Conservation (phyloP, 192 early-diverging fungal species). For the Coemansia sp. region DNA sequence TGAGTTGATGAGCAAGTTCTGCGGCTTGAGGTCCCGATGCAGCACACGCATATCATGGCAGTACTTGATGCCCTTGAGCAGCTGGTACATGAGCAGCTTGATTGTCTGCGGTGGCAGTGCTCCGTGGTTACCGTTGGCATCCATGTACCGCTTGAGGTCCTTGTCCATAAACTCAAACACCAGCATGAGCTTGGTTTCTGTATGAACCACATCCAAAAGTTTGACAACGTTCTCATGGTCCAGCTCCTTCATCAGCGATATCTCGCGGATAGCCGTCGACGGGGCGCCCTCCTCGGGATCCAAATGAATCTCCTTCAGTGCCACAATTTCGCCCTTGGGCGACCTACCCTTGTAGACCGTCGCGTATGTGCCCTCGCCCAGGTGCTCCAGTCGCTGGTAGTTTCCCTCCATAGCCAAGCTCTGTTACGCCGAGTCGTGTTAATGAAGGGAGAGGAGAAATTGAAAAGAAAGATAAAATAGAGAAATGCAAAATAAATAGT, state of each 20-base stretch:
- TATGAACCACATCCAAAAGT: conserved; percentile 79
- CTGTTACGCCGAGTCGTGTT: not conserved
- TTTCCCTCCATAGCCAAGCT: conserved; percentile 33
- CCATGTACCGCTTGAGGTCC: conserved; percentile 87
- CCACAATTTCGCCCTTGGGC: conserved; percentile 80
- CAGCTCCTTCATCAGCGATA: conserved; percentile 96
- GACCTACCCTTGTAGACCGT: conserved; percentile 83
- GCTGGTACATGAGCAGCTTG: conserved; percentile 80
- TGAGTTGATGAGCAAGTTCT: conserved; percentile 79
- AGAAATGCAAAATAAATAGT: not conserved
- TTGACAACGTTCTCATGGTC: conserved; percentile 88
- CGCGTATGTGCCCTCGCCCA: conserved; percentile 98
- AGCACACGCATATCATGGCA: conserved; percentile 83
- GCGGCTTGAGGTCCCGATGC: conserved; percentile 83
- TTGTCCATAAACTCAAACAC: conserved; percentile 89
- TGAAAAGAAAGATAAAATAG: not conserved
- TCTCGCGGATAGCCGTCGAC: conserved; percentile 96
- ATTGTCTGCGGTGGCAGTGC: conserved; percentile 61
- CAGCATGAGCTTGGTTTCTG: conserved; percentile 79
- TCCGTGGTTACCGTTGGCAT: conserved; percentile 61
- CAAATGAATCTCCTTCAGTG: conserved; percentile 92
- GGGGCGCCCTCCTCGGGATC: conserved; percentile 92
- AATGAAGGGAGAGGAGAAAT: conserved; percentile 2
- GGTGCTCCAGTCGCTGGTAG: conserved; percentile 82
- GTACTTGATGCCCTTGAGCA: conserved; percentile 77